Evolutionary conservation across 768 basidiomycete species (phyloP).

Genomic region (Nidularia pulvinata): DNA sequence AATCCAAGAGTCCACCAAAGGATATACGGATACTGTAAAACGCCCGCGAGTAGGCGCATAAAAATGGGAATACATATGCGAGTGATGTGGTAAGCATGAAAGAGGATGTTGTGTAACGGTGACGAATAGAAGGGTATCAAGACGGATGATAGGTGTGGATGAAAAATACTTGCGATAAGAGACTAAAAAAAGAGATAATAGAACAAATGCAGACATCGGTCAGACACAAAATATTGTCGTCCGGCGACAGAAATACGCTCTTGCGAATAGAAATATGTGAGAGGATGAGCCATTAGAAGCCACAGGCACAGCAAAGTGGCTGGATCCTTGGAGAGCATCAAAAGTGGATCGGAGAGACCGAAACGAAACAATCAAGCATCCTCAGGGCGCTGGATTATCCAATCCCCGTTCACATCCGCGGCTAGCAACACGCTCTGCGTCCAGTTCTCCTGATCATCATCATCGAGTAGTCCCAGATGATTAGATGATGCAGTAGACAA

Average conservation of each 20-base stretch:
- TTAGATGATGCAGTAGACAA: slow-evolving; percentile 38
- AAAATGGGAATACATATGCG: not conserved
- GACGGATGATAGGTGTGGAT: not conserved
- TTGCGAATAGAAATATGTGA: not conserved
- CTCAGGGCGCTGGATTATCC: slow-evolving; percentile 10
- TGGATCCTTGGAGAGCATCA: not conserved
- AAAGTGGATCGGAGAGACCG: not conserved
- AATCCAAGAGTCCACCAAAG: not conserved
- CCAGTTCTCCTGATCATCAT: slow-evolving; percentile 64
- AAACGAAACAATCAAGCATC: not conserved
- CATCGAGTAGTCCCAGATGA: slow-evolving; percentile 44
- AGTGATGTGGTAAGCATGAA: not conserved
- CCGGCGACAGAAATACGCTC: not conserved
- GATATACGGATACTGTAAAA: not conserved
- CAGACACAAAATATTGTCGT: not conserved
- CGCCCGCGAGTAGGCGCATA: not conserved
- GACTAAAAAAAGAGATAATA: not conserved
- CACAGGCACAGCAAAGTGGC: too few species aligned
- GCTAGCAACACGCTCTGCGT: slow-evolving; percentile 71
- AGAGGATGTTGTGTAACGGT: not conserved
- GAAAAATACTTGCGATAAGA: not conserved
- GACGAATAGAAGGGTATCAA: not conserved
- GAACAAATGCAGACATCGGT: not conserved
- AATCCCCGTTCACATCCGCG: slow-evolving; percentile 48
- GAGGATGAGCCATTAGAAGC: too few species aligned